Percentiles rank a stretch among this genome's conserved stretches.
Conservation (phyloP, 495 filamentous ascomycete genomes). For the Penicillium daleae region DNA sequence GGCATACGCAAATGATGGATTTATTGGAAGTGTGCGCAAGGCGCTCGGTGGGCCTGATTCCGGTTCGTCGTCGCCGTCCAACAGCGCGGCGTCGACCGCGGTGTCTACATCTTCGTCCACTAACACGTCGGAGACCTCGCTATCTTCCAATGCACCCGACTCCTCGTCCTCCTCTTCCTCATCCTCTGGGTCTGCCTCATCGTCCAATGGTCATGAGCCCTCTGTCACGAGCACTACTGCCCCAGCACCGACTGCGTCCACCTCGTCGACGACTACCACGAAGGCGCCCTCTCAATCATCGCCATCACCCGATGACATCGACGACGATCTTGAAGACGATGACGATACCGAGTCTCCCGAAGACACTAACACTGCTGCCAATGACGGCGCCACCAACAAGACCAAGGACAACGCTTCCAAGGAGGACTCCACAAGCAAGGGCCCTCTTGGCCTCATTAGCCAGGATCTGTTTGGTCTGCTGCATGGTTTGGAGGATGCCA, state of each 20-base stretch:
- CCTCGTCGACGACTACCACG: not conserved
- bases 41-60: constrained; percentile 34
- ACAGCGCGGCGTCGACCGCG: constrained; percentile 34
- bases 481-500: constrained; percentile 24
- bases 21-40: constrained; percentile 49
- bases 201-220: constrained; percentile 28
- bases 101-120: constrained; percentile 35
- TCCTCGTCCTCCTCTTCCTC: constrained; percentile 38
- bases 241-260: constrained; percentile 8
- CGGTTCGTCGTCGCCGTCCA: constrained; percentile 38
- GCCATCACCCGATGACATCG: not conserved
- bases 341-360: not conserved
- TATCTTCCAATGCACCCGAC: constrained; percentile 32
- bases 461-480: constrained; percentile 28
- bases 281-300: not conserved
- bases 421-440: not conserved
- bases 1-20: constrained; percentile 61
- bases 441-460: constrained; percentile 13
- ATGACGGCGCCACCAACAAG: not conserved
- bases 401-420: not conserved
- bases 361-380: not conserved
- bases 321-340: not conserved
- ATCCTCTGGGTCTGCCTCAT: constrained; percentile 35
- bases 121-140: constrained; percentile 34
- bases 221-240: not conserved